phyloP scores from a whole-genome alignment of 352 stramenopile genomes.

The Globisporangium mamillatum region DNA sequence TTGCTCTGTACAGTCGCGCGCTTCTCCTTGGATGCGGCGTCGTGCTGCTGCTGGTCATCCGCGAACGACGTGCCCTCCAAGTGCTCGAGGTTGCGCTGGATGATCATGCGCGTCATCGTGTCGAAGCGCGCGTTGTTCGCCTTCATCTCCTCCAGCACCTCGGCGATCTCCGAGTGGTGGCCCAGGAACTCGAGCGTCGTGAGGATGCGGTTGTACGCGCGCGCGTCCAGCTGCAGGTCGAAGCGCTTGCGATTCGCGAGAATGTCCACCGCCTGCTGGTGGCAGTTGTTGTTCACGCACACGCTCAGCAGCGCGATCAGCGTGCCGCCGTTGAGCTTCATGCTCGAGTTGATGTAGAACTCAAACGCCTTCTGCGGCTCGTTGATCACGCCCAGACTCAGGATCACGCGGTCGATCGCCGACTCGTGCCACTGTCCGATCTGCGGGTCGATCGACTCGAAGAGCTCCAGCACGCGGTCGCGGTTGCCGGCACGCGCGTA shows the following conservation, averaged over 20 bases:
- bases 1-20: slow-evolving; percentile 5
- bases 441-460: slow-evolving; percentile 53
- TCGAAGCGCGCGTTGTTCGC: slow-evolving; percentile 54
- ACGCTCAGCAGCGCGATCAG: slow-evolving; percentile 70
- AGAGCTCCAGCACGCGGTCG: slow-evolving; percentile 53
- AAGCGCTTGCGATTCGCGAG: slow-evolving; percentile 78
- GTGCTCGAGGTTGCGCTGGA: slow-evolving; percentile 45
- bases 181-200: slow-evolving; percentile 70
- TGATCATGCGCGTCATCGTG: slow-evolving; percentile 52
- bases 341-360: slow-evolving; percentile 80
- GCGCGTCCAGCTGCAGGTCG: slow-evolving; percentile 59
- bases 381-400: slow-evolving; percentile 59
- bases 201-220: slow-evolving; percentile 73
- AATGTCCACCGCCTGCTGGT: slow-evolving; percentile 67
- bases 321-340: slow-evolving; percentile 71
- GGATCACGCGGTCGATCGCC: slow-evolving; percentile 68
- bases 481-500: slow-evolving; percentile 39
- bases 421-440: slow-evolving; percentile 65
- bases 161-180: slow-evolving; percentile 54
- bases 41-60: slow-evolving; percentile 24
- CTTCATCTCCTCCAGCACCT: slow-evolving; percentile 63
- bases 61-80: slow-evolving; percentile 44
- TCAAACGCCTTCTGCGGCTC: slow-evolving; percentile 64
- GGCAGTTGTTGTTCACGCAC: slow-evolving; percentile 67
- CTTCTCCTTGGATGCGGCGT: slow-evolving; percentile 23